Percentiles rank a stretch among this genome's conserved stretches.
Conservation (phyloP, 1,139 yeast species). For the Wickerhamomyces sp. region DNA sequence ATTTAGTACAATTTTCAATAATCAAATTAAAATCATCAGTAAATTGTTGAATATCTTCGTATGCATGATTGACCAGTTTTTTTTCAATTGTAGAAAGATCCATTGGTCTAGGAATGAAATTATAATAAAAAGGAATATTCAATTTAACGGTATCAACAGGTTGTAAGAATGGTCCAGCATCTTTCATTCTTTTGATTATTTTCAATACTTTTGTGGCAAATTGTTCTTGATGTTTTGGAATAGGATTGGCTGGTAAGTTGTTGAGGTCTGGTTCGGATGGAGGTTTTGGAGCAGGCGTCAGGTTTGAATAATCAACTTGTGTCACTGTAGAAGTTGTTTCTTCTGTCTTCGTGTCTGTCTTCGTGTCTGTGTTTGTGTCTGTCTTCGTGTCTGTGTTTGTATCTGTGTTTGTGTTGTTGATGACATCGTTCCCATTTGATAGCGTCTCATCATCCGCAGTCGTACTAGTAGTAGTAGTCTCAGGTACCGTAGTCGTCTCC, state of each 20-base stretch:
- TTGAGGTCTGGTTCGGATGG: conserved; percentile 67
- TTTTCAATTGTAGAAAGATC: conserved; percentile 87
- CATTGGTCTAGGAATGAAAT: conserved; percentile 85
- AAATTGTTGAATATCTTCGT: conserved; percentile 63
- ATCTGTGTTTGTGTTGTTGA: conserved; percentile 4
- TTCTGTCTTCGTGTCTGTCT: background rate
- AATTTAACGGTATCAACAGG: conserved; percentile 90
- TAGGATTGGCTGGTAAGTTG: conserved; percentile 61
- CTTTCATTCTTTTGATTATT: conserved; percentile 85
- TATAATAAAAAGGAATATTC: conserved; percentile 87
- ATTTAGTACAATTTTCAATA: conserved; percentile 74
- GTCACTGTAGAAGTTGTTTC: no score
- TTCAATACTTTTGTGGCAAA: conserved; percentile 59
- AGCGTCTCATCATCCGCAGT: no score
- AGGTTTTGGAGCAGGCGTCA: conserved; percentile 67
- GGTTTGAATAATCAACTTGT: conserved; percentile 7
- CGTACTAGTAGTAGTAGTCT: background rate
- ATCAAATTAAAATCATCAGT: conserved; percentile 79
- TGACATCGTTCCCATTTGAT: no score
- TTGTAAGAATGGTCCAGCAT: conserved; percentile 81
- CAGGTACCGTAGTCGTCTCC: background rate
- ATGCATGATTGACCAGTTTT: conserved; percentile 65
- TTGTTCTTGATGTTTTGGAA: conserved; percentile 78
- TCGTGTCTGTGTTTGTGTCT: conserved; percentile 3
- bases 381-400: conserved; percentile 6